Percentiles rank a stretch among this genome's conserved stretches.
Evolutionary conservation across 192 early-diverging fungal genomes (phyloP).

Genomic region (Geranomyces variabilis): DNA sequence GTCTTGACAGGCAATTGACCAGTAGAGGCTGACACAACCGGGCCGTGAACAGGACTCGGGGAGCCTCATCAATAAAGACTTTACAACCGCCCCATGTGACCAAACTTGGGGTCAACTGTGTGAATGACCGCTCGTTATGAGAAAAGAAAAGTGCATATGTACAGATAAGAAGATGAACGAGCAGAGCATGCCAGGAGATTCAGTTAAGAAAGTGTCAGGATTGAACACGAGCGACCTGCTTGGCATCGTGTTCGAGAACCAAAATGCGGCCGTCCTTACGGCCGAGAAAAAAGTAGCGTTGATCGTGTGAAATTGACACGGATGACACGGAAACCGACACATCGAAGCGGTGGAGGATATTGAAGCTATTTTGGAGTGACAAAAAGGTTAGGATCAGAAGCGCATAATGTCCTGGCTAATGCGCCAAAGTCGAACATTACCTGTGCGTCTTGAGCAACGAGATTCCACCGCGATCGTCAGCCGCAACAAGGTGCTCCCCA

Average conservation of each 20-base stretch:
- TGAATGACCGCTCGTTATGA: too few relatives aligned
- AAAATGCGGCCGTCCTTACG: constrained; percentile 40
- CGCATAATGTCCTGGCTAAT: too few relatives aligned
- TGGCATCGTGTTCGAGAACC: constrained; percentile 29
- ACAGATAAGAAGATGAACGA: background rate
- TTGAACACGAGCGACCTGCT: background rate
- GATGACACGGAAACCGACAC: constrained; percentile 22
- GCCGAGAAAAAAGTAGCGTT: constrained; percentile 38
- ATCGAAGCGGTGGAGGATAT: constrained; percentile 36
- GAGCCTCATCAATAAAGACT: too few relatives aligned
- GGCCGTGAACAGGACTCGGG: too few relatives aligned
- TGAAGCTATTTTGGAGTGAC: constrained; percentile 14
- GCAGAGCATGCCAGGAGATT: background rate
- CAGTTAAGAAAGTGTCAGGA: background rate
- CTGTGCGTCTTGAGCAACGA: constrained; percentile 23
- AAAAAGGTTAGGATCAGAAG: background rate
- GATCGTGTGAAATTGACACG: constrained; percentile 28
- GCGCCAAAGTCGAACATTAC: too few relatives aligned
- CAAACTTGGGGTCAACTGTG: too few relatives aligned
- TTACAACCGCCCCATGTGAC: too few relatives aligned
- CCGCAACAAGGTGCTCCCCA: constrained; percentile 28
- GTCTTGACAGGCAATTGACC: too few relatives aligned
- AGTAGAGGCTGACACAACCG: too few relatives aligned
- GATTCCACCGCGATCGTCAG: constrained; percentile 35
- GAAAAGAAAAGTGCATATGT: background rate